Evolutionary conservation across 352 stramenopile genomes (phyloP).

Genomic region (Thraustochytrium sp.): DNA sequence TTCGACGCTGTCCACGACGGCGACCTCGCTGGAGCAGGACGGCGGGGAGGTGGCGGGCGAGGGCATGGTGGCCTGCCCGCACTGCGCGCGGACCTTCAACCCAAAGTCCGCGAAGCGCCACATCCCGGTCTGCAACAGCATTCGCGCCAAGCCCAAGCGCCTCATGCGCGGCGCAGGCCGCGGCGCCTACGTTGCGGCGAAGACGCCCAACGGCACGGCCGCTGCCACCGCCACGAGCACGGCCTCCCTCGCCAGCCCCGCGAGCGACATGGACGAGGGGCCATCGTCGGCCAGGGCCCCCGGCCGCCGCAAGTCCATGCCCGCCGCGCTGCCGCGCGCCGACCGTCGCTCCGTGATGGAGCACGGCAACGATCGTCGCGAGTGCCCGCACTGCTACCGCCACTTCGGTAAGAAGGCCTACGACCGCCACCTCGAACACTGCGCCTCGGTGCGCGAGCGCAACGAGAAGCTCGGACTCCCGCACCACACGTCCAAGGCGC

Average conservation of each 20-base stretch:
- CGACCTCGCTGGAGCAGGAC: not conserved
- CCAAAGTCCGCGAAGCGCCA: conserved; percentile 77
- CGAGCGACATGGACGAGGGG: not conserved
- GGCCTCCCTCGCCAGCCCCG: not conserved
- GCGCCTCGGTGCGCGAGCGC: not conserved
- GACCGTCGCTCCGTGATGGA: not conserved
- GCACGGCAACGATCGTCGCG: not conserved
- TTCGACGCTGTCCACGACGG: conserved; percentile 30
- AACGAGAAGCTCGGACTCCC: conserved; percentile 10
- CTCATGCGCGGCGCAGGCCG: conserved; percentile 45
- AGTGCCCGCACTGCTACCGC: conserved; percentile 26
- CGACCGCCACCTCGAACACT: conserved; percentile 24
- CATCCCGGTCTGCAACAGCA: conserved; percentile 81
- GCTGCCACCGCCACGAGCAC: not conserved
- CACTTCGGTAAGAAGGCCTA: conserved; percentile 38
- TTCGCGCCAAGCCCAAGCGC: conserved; percentile 49
- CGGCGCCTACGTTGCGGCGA: conserved; percentile 2
- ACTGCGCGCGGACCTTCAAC: conserved; percentile 81
- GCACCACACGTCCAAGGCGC: not conserved
- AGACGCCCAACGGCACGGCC: not conserved
- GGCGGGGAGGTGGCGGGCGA: not conserved
- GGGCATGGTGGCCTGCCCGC: conserved; percentile 72
- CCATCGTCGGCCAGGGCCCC: not conserved
- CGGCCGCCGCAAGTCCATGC: not conserved
- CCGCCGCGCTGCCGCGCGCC: not conserved